phyloP scores from a whole-genome alignment of 1,139 yeast species.

The Kodamaea fungicola region DNA sequence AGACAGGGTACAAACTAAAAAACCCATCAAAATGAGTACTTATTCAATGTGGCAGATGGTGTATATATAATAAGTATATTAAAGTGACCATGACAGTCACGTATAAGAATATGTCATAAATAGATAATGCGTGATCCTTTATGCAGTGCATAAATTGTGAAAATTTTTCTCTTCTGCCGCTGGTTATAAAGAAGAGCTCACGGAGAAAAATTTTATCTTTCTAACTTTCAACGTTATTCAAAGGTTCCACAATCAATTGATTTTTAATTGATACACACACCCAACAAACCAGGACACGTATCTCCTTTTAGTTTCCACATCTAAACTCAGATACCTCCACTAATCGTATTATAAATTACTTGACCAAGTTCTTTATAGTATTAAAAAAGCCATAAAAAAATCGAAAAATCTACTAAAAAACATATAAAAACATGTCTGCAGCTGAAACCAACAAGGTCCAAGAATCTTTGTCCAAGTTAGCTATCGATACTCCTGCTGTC shows the following conservation, averaged over 20 bases:
- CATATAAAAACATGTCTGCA: constrained; percentile 38
- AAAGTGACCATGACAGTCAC: too few species aligned
- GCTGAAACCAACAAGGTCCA: constrained; percentile 49
- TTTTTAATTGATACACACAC: constrained; percentile 1
- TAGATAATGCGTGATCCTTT: background rate
- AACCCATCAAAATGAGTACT: too few species aligned
- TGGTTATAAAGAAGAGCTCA: background rate
- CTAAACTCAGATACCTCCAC: constrained; percentile 2
- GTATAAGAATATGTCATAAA: background rate
- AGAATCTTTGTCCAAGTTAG: constrained; percentile 56
- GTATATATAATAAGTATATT: too few species aligned
- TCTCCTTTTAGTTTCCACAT: background rate
- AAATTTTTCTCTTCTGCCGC: background rate
- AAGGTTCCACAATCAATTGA: constrained; percentile 4
- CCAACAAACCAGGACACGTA: constrained; percentile 2
- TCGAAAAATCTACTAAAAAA: constrained; percentile 9
- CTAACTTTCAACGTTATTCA: constrained; percentile 2
- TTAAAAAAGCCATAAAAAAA: constrained; percentile 6
- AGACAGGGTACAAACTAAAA: too few species aligned
- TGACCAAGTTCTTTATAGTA: background rate
- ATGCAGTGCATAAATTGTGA: background rate
- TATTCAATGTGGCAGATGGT: too few species aligned
- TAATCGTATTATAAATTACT: background rate
- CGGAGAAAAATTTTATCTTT: constrained; percentile 2
- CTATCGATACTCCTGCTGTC: constrained; percentile 27